A percentile compares a stretch with the other conserved stretches of the same genome.
Conservation (phyloP, 169 alveolate genomes). For the Plasmodium chabaudi region DNA sequence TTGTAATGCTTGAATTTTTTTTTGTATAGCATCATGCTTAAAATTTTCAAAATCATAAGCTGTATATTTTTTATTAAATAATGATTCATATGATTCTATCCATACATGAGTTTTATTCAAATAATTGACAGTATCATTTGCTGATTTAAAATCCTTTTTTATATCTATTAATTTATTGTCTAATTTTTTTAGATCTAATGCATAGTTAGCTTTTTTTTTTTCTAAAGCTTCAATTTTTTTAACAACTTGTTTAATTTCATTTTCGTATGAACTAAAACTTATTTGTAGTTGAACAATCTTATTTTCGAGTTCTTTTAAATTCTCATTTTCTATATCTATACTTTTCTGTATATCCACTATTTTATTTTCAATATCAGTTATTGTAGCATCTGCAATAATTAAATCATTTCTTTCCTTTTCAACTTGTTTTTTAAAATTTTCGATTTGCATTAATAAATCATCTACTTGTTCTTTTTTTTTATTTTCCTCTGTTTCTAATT, state of each 20-base stretch:
- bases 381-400: constrained; percentile 53
- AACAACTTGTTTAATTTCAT: constrained; percentile 76
- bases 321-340: constrained; percentile 60
- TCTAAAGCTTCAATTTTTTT: constrained; percentile 79
- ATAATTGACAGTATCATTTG: constrained; percentile 71
- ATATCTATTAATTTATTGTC: constrained; percentile 79
- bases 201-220: constrained; percentile 77
- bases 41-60: constrained; percentile 82
- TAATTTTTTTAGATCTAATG: constrained; percentile 77
- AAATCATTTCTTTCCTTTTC: constrained; percentile 70
- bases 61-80: constrained; percentile 80
- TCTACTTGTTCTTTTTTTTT: constrained; percentile 77
- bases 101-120: constrained; percentile 80
- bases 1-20: constrained; percentile 87
- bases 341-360: constrained; percentile 41
- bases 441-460: constrained; percentile 78
- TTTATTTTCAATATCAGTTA: constrained; percentile 51
- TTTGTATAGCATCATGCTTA: constrained; percentile 80
- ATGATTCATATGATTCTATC: constrained; percentile 79
- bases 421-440: constrained; percentile 65
- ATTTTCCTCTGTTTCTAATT: constrained; percentile 77
- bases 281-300: constrained; percentile 73
- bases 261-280: constrained; percentile 77
- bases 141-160: constrained; percentile 80
- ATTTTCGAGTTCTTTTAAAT: constrained; percentile 73